phyloP scores from a whole-genome alignment of 805 yeast species.

The Cyberlindnera euphorbiae region DNA sequence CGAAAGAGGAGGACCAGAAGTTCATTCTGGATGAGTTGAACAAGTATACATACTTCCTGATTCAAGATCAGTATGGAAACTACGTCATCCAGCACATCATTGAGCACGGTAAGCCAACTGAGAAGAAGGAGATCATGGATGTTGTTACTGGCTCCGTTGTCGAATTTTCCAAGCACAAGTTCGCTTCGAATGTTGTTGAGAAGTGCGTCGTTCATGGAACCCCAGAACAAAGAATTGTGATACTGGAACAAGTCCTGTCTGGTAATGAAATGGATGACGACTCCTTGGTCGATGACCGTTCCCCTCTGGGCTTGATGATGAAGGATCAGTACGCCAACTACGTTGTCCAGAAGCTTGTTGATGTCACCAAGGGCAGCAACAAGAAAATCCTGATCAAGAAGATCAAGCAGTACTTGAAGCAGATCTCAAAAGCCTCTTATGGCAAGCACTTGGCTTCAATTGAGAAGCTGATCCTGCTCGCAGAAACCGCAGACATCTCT shows the following conservation, averaged over 20 bases:
- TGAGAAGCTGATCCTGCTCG: conserved; percentile 43
- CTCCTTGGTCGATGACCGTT: conserved; percentile 50
- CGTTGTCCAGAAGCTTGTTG: conserved; percentile 92
- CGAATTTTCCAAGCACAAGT: conserved; percentile 88
- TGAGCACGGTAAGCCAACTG: conserved; percentile 68
- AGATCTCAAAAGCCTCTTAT: conserved; percentile 60
- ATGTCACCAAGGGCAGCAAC: conserved; percentile 66
- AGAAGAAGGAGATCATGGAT: conserved; percentile 56
- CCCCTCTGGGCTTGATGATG: conserved; percentile 87
- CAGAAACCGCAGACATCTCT: conserved; percentile 24
- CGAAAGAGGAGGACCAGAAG: conserved; percentile 58
- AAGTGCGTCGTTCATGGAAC: conserved; percentile 79
- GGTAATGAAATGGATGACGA: conserved; percentile 37
- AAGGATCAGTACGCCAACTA: conserved; percentile 97
- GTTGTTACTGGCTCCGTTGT: conserved; percentile 72
- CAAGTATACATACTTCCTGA: conserved; percentile 64
- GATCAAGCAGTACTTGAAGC: conserved; percentile 75
- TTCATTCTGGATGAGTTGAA: conserved; percentile 68
- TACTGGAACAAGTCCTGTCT: conserved; percentile 63
- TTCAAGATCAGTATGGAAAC: conserved; percentile 96
- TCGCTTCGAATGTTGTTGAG: conserved; percentile 97
- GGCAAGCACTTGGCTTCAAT: conserved; percentile 84
- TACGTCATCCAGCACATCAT: conserved; percentile 95
- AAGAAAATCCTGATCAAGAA: conserved; percentile 66
- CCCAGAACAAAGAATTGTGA: conserved; percentile 50